Evolutionary conservation across 192 early-diverging fungal species (phyloP).

Genomic region (Paraglomus brasilianum): DNA sequence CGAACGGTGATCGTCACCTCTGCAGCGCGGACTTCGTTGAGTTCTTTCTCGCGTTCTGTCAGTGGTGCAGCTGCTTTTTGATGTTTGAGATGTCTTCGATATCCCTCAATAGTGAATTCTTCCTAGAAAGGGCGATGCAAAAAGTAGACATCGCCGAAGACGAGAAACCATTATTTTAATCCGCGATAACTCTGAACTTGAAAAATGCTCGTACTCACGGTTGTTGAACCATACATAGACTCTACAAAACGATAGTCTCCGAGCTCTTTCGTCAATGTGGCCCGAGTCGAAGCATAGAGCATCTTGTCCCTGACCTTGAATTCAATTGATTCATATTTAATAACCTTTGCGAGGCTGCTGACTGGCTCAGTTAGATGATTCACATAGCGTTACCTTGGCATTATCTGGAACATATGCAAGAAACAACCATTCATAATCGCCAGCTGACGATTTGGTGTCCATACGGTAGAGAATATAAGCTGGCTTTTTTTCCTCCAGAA

Average conservation of each 20-base stretch:
- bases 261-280: constrained; percentile 73
- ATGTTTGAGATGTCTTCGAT: constrained; percentile 58
- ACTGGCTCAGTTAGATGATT: too few species aligned
- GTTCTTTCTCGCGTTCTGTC: constrained; percentile 82
- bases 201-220: constrained; percentile 39
- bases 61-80: constrained; percentile 72
- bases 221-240: constrained; percentile 74
- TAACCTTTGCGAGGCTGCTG: too few species aligned
- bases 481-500: constrained; percentile 57
- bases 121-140: constrained; percentile 33
- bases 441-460: constrained; percentile 44
- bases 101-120: constrained; percentile 68
- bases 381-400: constrained; percentile 46
- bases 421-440: constrained; percentile 68
- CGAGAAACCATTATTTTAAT: too few species aligned
- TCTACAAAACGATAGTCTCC: constrained; percentile 83
- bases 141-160: too few species aligned
- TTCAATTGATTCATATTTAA: too few species aligned
- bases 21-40: constrained; percentile 59
- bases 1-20: constrained; percentile 46
- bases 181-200: neutral
- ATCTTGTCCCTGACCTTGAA: constrained; percentile 84
- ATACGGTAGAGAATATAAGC: constrained; percentile 66
- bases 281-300: constrained; percentile 88
- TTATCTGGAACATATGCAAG: constrained; percentile 79